phyloP scores from a whole-genome alignment of 345 rosid genomes.

The Eucalyptus shirleyi region DNA sequence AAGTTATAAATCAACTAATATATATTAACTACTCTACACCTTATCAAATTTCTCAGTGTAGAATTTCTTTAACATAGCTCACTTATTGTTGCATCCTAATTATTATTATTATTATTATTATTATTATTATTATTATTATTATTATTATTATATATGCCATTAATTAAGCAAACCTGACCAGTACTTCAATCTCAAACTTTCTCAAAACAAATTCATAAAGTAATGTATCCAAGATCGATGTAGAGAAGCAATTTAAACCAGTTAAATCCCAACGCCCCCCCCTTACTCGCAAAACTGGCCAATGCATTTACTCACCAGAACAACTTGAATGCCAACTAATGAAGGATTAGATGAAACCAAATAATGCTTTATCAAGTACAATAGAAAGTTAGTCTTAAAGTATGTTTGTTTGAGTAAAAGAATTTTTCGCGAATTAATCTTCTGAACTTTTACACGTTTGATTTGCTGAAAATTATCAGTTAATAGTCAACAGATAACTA shows the following conservation, averaged over 20 bases:
- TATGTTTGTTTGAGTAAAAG: not conserved
- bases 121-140: no score
- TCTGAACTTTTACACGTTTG: not conserved
- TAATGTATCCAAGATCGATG: not conserved
- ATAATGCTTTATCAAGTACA: not conserved
- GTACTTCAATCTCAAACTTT: not conserved
- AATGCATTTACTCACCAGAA: not conserved
- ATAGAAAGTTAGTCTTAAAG: not conserved
- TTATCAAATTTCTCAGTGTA: no score
- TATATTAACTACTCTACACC: no score
- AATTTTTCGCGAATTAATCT: not conserved
- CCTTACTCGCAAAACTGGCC: not conserved
- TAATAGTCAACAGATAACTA: not conserved
- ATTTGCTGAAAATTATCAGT: not conserved
- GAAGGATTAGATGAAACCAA: not conserved
- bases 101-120: no score
- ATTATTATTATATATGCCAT: not conserved
- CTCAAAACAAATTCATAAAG: not conserved
- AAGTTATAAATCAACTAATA: no score
- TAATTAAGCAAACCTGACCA: not conserved
- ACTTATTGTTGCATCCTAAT: no score
- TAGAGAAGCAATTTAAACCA: not conserved
- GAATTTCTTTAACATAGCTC: no score
- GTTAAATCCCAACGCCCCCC: not conserved
- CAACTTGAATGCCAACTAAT: not conserved